Evolutionary conservation across 106 monocot genomes (phyloP), one percentile per base, ranked within the genome.

Genomic region (Dioscorea zingiberensis): DNA sequence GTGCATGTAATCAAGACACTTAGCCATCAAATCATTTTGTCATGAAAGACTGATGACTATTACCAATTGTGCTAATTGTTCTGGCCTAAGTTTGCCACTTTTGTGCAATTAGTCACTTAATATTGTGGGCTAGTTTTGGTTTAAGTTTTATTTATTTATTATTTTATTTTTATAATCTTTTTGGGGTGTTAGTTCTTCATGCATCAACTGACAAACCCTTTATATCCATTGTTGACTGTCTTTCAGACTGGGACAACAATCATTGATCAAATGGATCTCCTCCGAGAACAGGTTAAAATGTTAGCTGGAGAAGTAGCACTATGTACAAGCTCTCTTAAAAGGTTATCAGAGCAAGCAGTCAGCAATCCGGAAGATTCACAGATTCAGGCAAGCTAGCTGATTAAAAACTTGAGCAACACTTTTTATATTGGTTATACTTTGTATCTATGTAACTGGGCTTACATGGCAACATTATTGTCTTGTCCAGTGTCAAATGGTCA

Each of bases 191-290:
- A 58, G 26, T 14, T 27, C 58, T 58, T 22, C 9, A 58, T 22
- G 22, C 22, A 22, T 58, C 25, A 58, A 58, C 17, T 60, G 7
- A 10, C 10, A 17, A 27, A 14, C 14, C 11, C 3, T 25, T 17
- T 29, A 60, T 27, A 1, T 65, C 25, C 23, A 19, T 63, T 32
- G 44, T 45, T 60, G 47, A 21, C 27, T 66, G 17, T 64, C 22
- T 54, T 78, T 47, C 81, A 98, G 97, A 86, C 89, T 53, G 92
- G 92, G 47, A 80, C 83, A 69, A 98, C 92, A 21, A 89, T 93
- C 47, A 73, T 79, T 7, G 98, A 99, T 78, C 93, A 93, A 76
- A 89, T 93, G 71, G 98, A 99, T 83, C 87, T 99, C 68, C 82
- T 99, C 13, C 66, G 77, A 9, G 98, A 99, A 65, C 89, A 93